These are phyloP conservation scores for Populus pruinosa DNA, from an alignment of 345 rosid genomes.

Conservation along the genomic window DNA sequence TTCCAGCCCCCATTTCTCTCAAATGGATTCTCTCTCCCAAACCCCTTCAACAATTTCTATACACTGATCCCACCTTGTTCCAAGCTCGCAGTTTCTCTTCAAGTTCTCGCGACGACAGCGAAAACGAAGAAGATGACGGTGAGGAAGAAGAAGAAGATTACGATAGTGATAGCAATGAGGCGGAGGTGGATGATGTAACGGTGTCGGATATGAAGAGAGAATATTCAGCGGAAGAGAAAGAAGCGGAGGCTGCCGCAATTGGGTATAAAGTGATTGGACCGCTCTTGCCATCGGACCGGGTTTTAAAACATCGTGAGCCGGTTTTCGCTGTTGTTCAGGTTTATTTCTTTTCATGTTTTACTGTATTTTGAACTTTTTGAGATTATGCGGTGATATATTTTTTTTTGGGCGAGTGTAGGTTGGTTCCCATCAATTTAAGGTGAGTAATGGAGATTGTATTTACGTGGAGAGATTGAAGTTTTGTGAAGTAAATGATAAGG, in stretches of 20 bases:
- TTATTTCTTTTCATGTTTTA: not conserved
- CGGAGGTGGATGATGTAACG: not conserved
- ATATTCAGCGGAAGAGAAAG: conserved; percentile 67
- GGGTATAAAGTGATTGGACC: conserved; percentile 82
- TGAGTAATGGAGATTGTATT: conserved; percentile 84
- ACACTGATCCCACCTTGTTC: conserved; percentile 12
- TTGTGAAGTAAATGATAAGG: conserved; percentile 95
- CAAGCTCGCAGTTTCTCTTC: conserved; percentile 51
- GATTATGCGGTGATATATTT: not conserved
- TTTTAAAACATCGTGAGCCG: conserved; percentile 69
- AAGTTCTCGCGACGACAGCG: conserved; percentile 17
- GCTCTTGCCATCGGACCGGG: conserved; percentile 47
- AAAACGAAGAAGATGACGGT: conserved; percentile 13
- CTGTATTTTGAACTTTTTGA: not conserved
- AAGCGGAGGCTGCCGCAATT: conserved; percentile 69
- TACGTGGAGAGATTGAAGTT: conserved; percentile 79
- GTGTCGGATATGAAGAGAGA: conserved; percentile 32
- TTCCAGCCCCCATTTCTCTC: conserved; percentile 3
- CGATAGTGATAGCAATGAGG: not conserved
- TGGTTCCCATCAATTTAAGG: conserved; percentile 94
- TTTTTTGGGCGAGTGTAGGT: conserved; percentile 36
- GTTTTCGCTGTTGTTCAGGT: conserved; percentile 94
- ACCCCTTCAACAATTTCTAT: not conserved
- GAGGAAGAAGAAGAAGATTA: not conserved
- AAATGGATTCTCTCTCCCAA: conserved; percentile 13